These are phyloP conservation scores for Vigna angularis DNA, from an alignment of 306 rosid species.

Conservation along the genomic window DNA sequence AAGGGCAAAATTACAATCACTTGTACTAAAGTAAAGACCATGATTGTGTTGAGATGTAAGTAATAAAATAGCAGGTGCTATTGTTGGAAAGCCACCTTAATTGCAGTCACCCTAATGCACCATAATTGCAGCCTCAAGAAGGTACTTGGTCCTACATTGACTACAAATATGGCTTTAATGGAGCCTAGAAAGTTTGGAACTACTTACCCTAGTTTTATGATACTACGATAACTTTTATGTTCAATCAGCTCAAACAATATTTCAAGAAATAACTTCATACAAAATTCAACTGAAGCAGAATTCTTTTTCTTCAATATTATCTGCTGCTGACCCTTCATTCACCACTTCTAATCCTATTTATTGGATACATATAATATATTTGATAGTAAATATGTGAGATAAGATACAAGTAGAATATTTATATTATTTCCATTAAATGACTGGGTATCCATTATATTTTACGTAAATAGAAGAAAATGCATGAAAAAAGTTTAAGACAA, in stretches of 20 bases:
- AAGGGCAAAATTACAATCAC: conserved; percentile 1
- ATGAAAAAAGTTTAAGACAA: too few species aligned
- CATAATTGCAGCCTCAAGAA: not conserved
- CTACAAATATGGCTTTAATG: not conserved
- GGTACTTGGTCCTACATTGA: not conserved
- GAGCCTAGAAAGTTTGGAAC: not conserved
- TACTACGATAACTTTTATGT: not conserved
- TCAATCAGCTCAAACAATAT: not conserved
- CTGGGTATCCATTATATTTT: too few species aligned
- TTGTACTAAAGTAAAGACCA: not conserved
- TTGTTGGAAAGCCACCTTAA: not conserved
- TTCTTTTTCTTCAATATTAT: not conserved
- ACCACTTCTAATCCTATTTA: not conserved
- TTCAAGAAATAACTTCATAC: conserved; percentile 4
- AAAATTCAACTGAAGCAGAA: not conserved
- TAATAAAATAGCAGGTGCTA: not conserved
- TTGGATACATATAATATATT: not conserved
- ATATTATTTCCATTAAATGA: too few species aligned
- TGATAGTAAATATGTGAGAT: too few species aligned
- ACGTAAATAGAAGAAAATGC: too few species aligned
- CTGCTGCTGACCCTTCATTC: not conserved
- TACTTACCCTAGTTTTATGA: not conserved
- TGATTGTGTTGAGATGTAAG: not conserved
- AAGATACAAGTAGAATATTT: too few species aligned
- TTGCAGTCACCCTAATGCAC: not conserved